Percentiles rank a stretch among this genome's conserved stretches.
Conservation (phyloP, 2,329 filamentous ascomycete genomes). For the Fusarium pseudoanthophilum region DNA sequence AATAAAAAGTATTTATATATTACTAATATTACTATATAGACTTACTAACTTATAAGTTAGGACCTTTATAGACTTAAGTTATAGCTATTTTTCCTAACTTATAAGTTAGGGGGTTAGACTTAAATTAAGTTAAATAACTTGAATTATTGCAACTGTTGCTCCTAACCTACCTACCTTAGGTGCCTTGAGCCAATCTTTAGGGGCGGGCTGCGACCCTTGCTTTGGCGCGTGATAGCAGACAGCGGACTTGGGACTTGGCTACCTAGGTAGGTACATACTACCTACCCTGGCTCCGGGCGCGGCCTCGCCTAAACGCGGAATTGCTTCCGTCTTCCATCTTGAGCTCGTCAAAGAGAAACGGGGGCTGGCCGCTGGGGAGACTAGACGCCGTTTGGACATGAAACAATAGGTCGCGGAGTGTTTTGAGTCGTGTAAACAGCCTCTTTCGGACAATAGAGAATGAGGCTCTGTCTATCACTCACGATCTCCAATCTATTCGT, state of each 20-base stretch:
- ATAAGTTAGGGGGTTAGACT: too few relatives aligned
- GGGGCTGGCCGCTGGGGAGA: background rate
- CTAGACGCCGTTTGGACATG: conserved; percentile 25
- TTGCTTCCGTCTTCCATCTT: conserved; percentile 21
- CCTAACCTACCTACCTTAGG: conserved; percentile 7
- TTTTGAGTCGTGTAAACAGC: conserved; percentile 4
- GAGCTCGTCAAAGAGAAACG: conserved; percentile 10
- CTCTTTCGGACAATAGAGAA: background rate
- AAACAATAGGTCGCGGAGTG: conserved; percentile 22
- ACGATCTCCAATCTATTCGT: background rate
- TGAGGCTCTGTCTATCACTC: background rate
- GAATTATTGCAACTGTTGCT: background rate
- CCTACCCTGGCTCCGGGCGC: conserved; percentile 23
- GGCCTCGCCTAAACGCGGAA: conserved; percentile 46
- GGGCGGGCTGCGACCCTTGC: conserved; percentile 28
- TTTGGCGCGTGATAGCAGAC: conserved; percentile 42
- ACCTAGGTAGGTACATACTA: background rate
- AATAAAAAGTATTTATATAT: too few relatives aligned
- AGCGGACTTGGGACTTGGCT: conserved; percentile 15
- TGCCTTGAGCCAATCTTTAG: conserved; percentile 18
- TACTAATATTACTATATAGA: too few relatives aligned
- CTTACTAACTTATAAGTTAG: too few relatives aligned
- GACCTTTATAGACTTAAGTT: too few relatives aligned
- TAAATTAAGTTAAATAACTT: too few relatives aligned
- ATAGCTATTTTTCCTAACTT: too few relatives aligned